Evolutionary conservation across 1,284 basidiomycete species (phyloP), one percentile per base, ranked within the genome.

Genomic region (Leccinum pachyderme): DNA sequence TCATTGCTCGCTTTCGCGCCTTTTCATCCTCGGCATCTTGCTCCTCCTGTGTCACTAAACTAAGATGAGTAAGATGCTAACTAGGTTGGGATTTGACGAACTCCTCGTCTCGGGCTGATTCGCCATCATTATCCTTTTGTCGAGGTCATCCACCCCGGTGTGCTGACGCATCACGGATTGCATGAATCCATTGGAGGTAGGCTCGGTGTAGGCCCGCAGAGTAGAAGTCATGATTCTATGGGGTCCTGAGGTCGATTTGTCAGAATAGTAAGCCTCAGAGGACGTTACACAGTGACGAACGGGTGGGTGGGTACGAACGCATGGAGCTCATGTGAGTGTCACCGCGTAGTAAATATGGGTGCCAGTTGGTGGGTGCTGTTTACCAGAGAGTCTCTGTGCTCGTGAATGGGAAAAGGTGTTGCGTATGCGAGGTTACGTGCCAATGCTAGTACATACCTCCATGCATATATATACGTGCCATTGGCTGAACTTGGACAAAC

Each of bases 11-110:
- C 58, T 71, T 71, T 33, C 74, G 72, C 12, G 72, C 75, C 51
- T 74, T 67, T 11, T 78, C 77, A 50, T 83, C 81, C 37, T 62
- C 70, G 18, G 70, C 61, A 57, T 83, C 73, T 62, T 81, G 78
- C 2, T 80, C 75, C 43, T 70, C 64, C 58, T 83, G 81, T 2
- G 78, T 79, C 52, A 63, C 78, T 81, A 52, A 44, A 45, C 11
- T 15, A 39, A 33, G 8, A 25, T 27, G 33, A 47, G 47, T 7
- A 43, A 18, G 13, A 12, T 13, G 27, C 49, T 7, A 8, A 31
- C 18, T 27, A 41, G 9, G 49, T 15, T 13, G 32, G 12, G 5
- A 47, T 11, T 7, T 3, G 49, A 64, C 65, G 2, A 18, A 70
- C 67, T 41, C 54, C 68, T 52, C 50, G 57, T 66, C 33, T 53